These are phyloP conservation scores for Exophiala spinifera DNA, from an alignment of 2,329 filamentous ascomycete species.

Conservation along the genomic window DNA sequence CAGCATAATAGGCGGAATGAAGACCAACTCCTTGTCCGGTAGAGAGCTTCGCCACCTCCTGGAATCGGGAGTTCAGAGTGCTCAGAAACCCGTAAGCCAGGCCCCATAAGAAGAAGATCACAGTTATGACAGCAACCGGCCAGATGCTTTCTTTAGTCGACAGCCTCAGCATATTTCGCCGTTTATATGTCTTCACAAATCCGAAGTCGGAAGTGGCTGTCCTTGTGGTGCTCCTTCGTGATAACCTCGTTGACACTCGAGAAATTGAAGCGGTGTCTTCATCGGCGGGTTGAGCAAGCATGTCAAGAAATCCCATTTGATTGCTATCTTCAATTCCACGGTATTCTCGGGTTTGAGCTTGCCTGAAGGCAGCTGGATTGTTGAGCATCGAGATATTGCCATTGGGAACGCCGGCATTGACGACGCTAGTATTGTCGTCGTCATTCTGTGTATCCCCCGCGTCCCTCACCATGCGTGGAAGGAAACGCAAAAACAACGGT, in stretches of 20 bases:
- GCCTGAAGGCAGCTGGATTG: constrained; percentile 28
- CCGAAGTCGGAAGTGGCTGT: constrained; percentile 53
- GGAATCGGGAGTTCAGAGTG: constrained; percentile 67
- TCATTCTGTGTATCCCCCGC: constrained; percentile 31
- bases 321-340: constrained; percentile 25
- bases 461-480: constrained; percentile 57
- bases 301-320: constrained; percentile 30
- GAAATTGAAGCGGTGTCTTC: constrained; percentile 13
- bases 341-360: constrained; percentile 23
- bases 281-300: constrained; percentile 20
- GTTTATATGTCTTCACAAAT: constrained; percentile 58
- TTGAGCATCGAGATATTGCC: constrained; percentile 25
- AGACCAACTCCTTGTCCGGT: constrained; percentile 50
- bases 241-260: constrained; percentile 34
- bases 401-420: constrained; percentile 6
- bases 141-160: constrained; percentile 57
- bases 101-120: constrained; percentile 86
- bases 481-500: constrained; percentile 67
- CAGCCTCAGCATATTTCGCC: constrained; percentile 58
- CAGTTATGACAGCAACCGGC: constrained; percentile 63
- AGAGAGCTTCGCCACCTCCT: constrained; percentile 50
- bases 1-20: constrained; percentile 59
- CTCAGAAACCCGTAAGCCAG: constrained; percentile 86
- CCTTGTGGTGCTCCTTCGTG: constrained; percentile 27
- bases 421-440: constrained; percentile 15